phyloP scores from a whole-genome alignment of 2,329 filamentous ascomycete genomes.

The Exophiala spinifera region DNA sequence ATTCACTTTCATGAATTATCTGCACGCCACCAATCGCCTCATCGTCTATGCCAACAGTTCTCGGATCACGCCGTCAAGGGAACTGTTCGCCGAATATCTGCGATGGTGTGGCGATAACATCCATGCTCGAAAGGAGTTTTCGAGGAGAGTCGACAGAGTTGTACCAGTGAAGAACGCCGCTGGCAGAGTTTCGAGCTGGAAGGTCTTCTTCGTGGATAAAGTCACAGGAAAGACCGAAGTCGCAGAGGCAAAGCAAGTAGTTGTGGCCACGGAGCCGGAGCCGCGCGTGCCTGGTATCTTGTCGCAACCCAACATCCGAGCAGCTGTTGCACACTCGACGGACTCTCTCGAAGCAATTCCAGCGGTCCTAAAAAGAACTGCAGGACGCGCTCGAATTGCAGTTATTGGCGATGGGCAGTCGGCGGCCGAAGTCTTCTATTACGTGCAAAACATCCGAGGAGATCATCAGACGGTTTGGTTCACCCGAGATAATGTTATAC shows the following conservation, averaged over 20 bases:
- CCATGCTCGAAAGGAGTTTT: conserved; percentile 9
- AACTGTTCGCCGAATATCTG: conserved; percentile 23
- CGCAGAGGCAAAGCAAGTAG: conserved; percentile 18
- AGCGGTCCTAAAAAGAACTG: conserved; percentile 1
- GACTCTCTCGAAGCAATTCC: conserved; percentile 9
- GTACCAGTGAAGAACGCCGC: conserved; percentile 7
- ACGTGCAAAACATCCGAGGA: conserved; percentile 18
- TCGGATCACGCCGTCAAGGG: conserved; percentile 16
- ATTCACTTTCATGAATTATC: conserved; percentile 28
- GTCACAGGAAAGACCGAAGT: conserved; percentile 12
- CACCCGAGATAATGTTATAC: conserved; percentile 11
- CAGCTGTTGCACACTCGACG: conserved; percentile 19
- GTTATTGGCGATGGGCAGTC: conserved; percentile 23
- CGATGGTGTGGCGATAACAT: conserved; percentile 23
- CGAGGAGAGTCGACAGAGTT: conserved; percentile 10
- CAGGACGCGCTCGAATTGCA: conserved; percentile 10
- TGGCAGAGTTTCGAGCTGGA: conserved; percentile 15
- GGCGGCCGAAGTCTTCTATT: conserved; percentile 22
- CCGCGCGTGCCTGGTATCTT: conserved; percentile 14
- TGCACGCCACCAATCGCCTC: conserved; percentile 22
- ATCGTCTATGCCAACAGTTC: conserved; percentile 19
- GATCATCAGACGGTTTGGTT: conserved; percentile 21
- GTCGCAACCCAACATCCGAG: neutral
- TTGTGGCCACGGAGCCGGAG: conserved; percentile 15
- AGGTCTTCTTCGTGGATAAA: conserved; percentile 11